phyloP scores from a whole-genome alignment of 768 basidiomycete species.

The Agaricus blazei region DNA sequence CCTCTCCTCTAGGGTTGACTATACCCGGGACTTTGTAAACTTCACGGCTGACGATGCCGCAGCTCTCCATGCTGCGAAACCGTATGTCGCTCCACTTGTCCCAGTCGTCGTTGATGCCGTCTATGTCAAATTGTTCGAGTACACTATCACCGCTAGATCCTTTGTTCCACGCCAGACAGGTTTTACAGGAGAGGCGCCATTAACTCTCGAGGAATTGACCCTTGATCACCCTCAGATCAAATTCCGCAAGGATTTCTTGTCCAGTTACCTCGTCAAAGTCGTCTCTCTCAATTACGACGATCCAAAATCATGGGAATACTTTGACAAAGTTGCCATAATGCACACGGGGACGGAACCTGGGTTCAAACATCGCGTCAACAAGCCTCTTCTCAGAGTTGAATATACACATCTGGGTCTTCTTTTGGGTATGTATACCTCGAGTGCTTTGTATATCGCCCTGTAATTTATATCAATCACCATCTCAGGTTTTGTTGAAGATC shows the following conservation, averaged over 20 bases:
- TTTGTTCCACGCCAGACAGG: conserved; percentile 35
- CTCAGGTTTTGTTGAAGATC: conserved; percentile 38
- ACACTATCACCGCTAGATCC: conserved; percentile 36
- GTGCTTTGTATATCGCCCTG: neutral
- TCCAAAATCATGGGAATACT: conserved; percentile 38
- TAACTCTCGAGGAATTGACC: conserved; percentile 32
- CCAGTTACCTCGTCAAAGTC: conserved; percentile 28
- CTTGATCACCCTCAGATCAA: conserved; percentile 41
- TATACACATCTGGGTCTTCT: conserved; percentile 34
- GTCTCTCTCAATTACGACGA: conserved; percentile 41
- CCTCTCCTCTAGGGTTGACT: conserved; percentile 34
- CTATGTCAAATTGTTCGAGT: conserved; percentile 37
- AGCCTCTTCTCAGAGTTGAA: conserved; percentile 31
- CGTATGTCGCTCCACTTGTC: conserved; percentile 36
- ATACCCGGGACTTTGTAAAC: conserved; percentile 40
- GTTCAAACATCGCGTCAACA: conserved; percentile 8
- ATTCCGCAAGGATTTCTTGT: conserved; percentile 37
- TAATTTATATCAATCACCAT: neutral
- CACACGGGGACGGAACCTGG: conserved; percentile 30
- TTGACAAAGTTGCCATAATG: conserved; percentile 45
- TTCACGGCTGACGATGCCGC: conserved; percentile 38
- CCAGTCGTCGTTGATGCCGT: conserved; percentile 39
- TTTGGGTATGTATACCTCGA: conserved; percentile 13
- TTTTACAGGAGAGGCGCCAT: conserved; percentile 33
- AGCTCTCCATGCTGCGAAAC: conserved; percentile 33